These are phyloP conservation scores for Saccharomycopsis oosterbeekiorum DNA, from an alignment of 805 yeast genomes.

Conservation along the genomic window DNA sequence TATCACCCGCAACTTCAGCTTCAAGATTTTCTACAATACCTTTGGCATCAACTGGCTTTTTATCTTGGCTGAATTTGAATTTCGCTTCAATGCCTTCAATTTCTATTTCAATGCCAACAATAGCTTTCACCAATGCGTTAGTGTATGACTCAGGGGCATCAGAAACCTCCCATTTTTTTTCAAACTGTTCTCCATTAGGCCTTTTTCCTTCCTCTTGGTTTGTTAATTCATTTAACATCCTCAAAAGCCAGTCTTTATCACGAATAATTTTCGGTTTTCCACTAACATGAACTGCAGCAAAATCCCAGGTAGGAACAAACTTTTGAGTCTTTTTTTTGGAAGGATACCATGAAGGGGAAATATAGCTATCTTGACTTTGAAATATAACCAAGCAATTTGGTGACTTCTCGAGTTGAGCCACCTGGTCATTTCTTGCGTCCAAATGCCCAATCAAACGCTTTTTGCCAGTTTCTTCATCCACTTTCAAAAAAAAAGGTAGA, in stretches of 20 bases:
- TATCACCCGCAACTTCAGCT: background rate
- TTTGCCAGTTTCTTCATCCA: background rate
- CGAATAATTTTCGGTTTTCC: background rate
- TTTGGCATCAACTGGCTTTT: background rate
- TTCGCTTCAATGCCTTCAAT: background rate
- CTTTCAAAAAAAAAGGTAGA: background rate
- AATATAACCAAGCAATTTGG: background rate
- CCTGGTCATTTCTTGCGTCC: background rate
- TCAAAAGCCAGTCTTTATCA: background rate
- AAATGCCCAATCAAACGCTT: background rate
- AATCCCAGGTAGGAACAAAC: background rate
- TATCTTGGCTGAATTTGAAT: background rate
- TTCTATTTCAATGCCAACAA: background rate
- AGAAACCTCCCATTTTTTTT: background rate
- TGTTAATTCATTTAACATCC: background rate
- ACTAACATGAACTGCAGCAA: background rate
- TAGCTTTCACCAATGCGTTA: background rate
- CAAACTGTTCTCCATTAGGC: background rate
- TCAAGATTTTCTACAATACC: background rate
- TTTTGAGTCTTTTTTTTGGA: background rate
- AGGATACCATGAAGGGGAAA: background rate
- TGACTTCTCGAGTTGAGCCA: background rate
- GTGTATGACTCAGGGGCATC: background rate
- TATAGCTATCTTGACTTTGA: background rate
- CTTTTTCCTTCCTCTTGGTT: background rate